A percentile compares a stretch with the other conserved stretches of the same genome.
Evolutionary conservation across 768 basidiomycete genomes (phyloP).

Genomic region (Podaxis sp.): DNA sequence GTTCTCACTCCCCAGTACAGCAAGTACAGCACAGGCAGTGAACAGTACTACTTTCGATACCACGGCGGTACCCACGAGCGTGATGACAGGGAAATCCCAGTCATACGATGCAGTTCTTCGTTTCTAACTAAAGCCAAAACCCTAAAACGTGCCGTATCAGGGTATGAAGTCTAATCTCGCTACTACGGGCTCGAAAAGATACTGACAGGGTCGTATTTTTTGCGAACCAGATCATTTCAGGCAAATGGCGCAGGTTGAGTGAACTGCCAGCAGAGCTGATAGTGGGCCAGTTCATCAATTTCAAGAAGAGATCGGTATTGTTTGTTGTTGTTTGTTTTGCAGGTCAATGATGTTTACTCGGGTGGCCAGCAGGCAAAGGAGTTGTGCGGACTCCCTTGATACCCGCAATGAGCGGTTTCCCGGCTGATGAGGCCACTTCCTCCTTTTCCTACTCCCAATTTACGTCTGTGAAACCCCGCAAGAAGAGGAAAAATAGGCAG

Average conservation of each 20-base stretch:
- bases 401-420: conserved; percentile 21
- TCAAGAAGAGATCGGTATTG: conserved; percentile 6
- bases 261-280: conserved; percentile 4
- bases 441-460: conserved; percentile 53
- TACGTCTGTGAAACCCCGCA: conserved; percentile 48
- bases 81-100: neutral
- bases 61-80: neutral
- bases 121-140: conserved; percentile 9
- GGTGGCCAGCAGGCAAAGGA: neutral
- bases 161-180: neutral
- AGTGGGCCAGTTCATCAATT: conserved; percentile 26
- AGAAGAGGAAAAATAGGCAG: conserved; percentile 47
- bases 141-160: conserved; percentile 22
- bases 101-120: neutral
- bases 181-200: neutral
- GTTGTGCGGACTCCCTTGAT: neutral
- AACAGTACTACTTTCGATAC: neutral
- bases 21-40: neutral
- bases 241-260: neutral
- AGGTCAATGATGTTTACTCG: neutral
- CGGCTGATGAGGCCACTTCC: conserved; percentile 11
- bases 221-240: neutral
- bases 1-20: neutral
- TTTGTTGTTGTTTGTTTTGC: conserved; percentile 21
- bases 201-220: neutral